Evolutionary conservation across 164 flowering plant species (phyloP).

Genomic region (Macadamia integrifolia): DNA sequence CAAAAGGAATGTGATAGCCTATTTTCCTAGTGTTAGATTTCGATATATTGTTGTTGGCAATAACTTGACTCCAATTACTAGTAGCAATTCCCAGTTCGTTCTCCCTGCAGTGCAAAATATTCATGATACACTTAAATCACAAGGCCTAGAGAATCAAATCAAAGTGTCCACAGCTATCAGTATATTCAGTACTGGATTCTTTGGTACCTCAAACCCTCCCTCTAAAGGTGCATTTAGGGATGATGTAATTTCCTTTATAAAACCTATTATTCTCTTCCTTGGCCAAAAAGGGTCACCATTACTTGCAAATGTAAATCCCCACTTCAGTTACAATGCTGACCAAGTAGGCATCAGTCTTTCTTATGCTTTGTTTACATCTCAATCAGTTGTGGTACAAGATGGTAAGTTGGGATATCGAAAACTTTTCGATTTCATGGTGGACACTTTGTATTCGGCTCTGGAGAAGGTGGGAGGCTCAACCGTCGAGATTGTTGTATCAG

Average conservation of each 20-base stretch:
- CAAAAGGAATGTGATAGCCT: slow-evolving; percentile 3
- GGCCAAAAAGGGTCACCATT: neutral
- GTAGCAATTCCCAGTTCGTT: neutral
- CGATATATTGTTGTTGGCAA: slow-evolving; percentile 6
- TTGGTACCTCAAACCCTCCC: slow-evolving; percentile 5
- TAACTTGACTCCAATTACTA: too few relatives aligned
- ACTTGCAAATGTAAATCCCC: slow-evolving; percentile 1
- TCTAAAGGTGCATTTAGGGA: neutral
- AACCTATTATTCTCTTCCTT: neutral
- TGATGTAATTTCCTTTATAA: neutral
- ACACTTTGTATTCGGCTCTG: neutral
- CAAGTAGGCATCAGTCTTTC: neutral
- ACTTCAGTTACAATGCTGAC: neutral
- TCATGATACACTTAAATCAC: neutral
- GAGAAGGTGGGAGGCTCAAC: slow-evolving; percentile 1
- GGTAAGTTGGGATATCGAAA: neutral
- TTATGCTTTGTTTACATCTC: neutral
- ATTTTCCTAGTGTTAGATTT: slow-evolving; percentile 6
- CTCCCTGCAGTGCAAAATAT: slow-evolving; percentile 8
- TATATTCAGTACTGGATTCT: neutral
- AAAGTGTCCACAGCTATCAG: slow-evolving; percentile 4
- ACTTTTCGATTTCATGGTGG: neutral
- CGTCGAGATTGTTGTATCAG: slow-evolving; percentile 6
- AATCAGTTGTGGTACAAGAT: neutral
- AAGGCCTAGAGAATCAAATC: slow-evolving; percentile 4